Base-by-base conservation (phyloP, 768 basidiomycete species). In the Leucogyrophana mollusca region DNA sequence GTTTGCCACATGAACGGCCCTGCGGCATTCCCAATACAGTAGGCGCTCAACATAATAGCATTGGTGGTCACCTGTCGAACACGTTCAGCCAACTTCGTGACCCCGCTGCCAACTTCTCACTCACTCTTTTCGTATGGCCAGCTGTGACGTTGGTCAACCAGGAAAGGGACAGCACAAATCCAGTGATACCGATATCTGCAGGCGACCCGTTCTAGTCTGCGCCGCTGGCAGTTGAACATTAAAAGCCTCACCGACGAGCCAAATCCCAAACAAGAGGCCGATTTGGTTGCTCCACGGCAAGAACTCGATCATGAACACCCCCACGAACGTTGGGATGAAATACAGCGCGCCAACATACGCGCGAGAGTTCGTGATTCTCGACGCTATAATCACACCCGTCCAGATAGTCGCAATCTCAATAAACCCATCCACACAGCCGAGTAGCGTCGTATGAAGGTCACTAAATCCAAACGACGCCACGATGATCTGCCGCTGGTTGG, bases 1-100 rank as follows among this genome's bases (percentile, higher is more conserved):
- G 69, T 69, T 57, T 82, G 77, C 87, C 87, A 90, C 83, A 90
- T 86, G 56, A 87, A 84, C 0, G 87, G 86, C n/a, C 79, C 80
- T 0, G 77, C 78, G 2, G 85, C 69, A 47, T 90, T 88, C 8
- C 80, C 79, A 17, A 82, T 50, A 52, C 80, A 81, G 56, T 89
- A 90, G 1, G 85, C 83, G 34, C 76, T 76, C 9, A 90, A 72
- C 74, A 89, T 77, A 51, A 90, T 80, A 0, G 88, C 85, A 56
- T 90, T 89, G 0, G 65, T 67, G 32, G 55, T 60, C 9, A 65
- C 24, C 54, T 67, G 40, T 13, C 22, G 5, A 11, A 37, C 6
- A 30, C 27, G 24, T 11, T n/a, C 16, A 41, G 16, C n/a, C 20
- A 40, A 11, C 11, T 24, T 25, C 42, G 9, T 24, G 18, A 43